phyloP scores from a whole-genome alignment of 371 early-diverging fungal species.

The Rhizopus stolonifer region DNA sequence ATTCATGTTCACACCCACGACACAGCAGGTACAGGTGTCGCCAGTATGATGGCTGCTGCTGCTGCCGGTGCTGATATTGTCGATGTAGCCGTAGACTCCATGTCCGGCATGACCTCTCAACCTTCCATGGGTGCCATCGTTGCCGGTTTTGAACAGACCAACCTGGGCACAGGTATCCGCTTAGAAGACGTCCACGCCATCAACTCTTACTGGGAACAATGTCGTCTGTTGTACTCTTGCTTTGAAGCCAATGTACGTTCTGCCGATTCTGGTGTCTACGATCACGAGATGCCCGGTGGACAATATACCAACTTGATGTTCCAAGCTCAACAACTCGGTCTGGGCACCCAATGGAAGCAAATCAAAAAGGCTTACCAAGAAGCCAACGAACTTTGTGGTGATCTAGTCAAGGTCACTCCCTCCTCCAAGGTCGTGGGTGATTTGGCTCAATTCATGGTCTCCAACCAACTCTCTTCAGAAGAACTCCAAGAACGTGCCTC shows the following conservation, averaged over 20 bases:
- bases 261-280: constrained; percentile 89
- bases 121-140: constrained; percentile 96
- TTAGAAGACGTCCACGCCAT: constrained; percentile 74
- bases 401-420: constrained; percentile 96
- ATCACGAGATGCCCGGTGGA: constrained; percentile 96
- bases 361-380: constrained; percentile 89
- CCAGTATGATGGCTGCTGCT: constrained; percentile 89
- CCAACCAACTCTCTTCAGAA: constrained; percentile 73
- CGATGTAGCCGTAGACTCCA: constrained; percentile 88
- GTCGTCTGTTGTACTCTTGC: constrained; percentile 89
- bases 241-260: constrained; percentile 90
- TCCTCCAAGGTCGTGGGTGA: constrained; percentile 97
- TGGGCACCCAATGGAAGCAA: constrained; percentile 91
- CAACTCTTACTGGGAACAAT: constrained; percentile 95
- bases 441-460: constrained; percentile 95
- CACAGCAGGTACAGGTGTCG: constrained; percentile 95
- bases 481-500: constrained; percentile 78
- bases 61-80: constrained; percentile 95
- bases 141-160: constrained; percentile 75
- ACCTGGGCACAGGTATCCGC: constrained; percentile 79
- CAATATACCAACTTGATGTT: constrained; percentile 97
- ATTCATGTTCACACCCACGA: constrained; percentile 97
- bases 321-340: constrained; percentile 90
- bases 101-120: constrained; percentile 96
- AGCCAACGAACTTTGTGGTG: constrained; percentile 91